Evolutionary conservation across 768 basidiomycete genomes (phyloP), one percentile per base, ranked within the genome.

Genomic region (Amanita jacksonii): DNA sequence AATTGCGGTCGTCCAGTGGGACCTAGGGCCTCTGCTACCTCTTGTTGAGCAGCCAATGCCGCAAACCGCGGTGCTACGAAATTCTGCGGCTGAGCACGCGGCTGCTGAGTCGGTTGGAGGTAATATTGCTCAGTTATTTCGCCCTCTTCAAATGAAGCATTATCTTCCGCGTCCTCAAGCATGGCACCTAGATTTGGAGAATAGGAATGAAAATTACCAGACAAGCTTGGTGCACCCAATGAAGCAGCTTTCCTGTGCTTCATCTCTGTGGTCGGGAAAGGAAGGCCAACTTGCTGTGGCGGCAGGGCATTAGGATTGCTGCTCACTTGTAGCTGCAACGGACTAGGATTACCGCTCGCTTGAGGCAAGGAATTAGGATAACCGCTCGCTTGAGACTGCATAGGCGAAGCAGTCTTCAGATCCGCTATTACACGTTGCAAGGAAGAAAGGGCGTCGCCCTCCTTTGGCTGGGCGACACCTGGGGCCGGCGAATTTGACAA

Each of bases 401-500:
- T 69, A 39, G 85, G 79, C 42, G 87, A 81, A 2, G 88, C 74
- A 13, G 84, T 82, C 72, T 91, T 94, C 51, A 96, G 71, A 62
- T 97, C 92, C 45, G 86, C 86, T 53, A 97, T 97, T 61, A 96
- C 84, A 46, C 88, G 79, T 57, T 97, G 91, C 42, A 97, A 76
- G 22, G 87, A 89, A 48, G 84, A 85, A 47, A 91, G 69, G 13
- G 85, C 87, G 59, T 84, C 83, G 57, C 84, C 87, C 16, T 77
- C 74, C 52, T 87, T 83, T 27, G 69, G 70, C 50, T 62, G 66
- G 50, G 74, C 67, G 35, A 60, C 59, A 48, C 76, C 73, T 30
- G 69, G 70, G 28, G 78, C 73, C 30, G 72, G 57, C 39, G 56
- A 60, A 48, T 54, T 58, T 31, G 71, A 63, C 59, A 73, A 72